Percentiles rank a stretch among this genome's conserved stretches.
phyloP scores from a whole-genome alignment of 371 early-diverging fungal genomes.

The Mortierella sp. region DNA sequence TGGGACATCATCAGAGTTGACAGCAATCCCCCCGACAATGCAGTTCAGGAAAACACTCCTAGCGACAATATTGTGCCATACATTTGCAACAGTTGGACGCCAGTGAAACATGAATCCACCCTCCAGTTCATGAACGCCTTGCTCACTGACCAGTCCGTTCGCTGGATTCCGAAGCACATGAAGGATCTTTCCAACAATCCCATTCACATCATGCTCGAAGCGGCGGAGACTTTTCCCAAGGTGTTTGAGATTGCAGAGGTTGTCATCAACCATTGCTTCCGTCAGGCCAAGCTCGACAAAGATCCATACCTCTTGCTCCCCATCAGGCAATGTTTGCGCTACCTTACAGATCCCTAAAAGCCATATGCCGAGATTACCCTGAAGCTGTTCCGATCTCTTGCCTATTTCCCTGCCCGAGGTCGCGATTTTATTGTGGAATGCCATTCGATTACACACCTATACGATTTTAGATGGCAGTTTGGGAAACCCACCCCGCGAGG shows the following conservation, averaged over 20 bases:
- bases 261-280: conserved; percentile 13
- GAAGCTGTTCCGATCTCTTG: background rate
- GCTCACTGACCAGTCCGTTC: background rate
- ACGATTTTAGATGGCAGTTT: background rate
- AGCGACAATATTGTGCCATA: background rate
- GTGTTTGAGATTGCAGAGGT: conserved; percentile 3
- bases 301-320: background rate
- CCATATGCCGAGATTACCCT: background rate
- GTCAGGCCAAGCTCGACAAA: background rate
- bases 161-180: conserved; percentile 8
- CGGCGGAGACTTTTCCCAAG: background rate
- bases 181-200: background rate
- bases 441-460: conserved; percentile 1
- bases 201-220: background rate
- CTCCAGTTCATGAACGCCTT: background rate
- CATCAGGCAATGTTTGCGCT: background rate
- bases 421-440: background rate
- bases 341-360: background rate
- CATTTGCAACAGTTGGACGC: background rate
- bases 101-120: background rate
- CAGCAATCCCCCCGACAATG: no score
- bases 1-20: no score
- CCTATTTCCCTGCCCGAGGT: background rate
- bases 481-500: background rate
- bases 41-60: no score